These are phyloP conservation scores for Citrus reticulata DNA, from an alignment of 345 rosid genomes.

Conservation along the genomic window DNA sequence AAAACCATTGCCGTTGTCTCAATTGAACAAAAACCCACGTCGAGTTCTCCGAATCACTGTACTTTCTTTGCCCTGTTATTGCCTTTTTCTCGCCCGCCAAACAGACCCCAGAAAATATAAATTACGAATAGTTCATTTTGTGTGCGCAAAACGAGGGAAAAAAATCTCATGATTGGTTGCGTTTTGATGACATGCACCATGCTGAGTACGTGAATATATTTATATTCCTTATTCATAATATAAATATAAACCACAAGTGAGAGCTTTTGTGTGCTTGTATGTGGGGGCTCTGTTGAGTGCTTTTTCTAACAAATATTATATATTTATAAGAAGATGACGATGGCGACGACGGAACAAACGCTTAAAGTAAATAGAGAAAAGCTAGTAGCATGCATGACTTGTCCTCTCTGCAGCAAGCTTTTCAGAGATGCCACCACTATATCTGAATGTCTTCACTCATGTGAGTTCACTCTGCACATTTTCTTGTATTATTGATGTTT, in stretches of 20 bases:
- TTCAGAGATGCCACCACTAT: conserved; percentile 48
- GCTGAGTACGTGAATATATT: conserved; percentile 21
- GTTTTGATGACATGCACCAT: conserved; percentile 28
- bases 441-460: conserved; percentile 52
- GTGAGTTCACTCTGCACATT: conserved; percentile 19
- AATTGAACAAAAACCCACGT: conserved; percentile 24
- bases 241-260: background rate
- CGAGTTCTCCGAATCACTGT: conserved; percentile 9
- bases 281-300: background rate
- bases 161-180: background rate
- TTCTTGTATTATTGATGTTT: background rate
- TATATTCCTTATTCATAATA: background rate
- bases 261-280: background rate
- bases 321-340: conserved; percentile 1
- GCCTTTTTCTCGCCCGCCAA: conserved; percentile 17
- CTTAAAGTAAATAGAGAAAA: conserved; percentile 23
- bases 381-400: conserved; percentile 41
- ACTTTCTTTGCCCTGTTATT: background rate
- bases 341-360: conserved; percentile 12
- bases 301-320: background rate
- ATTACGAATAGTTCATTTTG: background rate
- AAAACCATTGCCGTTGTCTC: conserved; percentile 20
- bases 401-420: conserved; percentile 41
- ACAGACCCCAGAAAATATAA: background rate
- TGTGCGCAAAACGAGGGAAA: background rate